These are phyloP conservation scores for Brasenia schreberi DNA, from an alignment of 164 flowering plant genomes.

Conservation along the genomic window DNA sequence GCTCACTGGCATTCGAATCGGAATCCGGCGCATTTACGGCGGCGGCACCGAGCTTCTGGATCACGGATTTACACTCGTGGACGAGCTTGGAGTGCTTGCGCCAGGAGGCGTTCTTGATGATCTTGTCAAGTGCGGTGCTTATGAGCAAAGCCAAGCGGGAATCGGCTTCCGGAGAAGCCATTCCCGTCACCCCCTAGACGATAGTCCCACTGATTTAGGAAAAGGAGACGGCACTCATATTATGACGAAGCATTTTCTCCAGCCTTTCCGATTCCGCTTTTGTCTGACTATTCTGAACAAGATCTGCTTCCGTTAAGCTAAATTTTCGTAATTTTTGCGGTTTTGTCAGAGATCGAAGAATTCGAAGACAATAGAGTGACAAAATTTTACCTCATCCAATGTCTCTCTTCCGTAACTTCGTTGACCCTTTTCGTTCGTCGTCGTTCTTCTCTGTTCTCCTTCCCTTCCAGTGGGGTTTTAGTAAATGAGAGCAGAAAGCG, in stretches of 20 bases:
- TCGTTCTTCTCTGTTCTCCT: neutral
- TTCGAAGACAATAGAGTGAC: neutral
- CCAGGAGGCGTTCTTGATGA: constrained; percentile 90
- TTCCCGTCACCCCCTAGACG: constrained; percentile 27
- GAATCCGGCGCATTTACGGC: constrained; percentile 1
- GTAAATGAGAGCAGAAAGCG: neutral
- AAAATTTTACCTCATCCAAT: neutral
- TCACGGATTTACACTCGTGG: constrained; percentile 64
- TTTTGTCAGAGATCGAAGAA: neutral
- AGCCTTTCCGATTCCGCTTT: neutral
- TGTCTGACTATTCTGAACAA: neutral
- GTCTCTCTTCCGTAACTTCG: neutral
- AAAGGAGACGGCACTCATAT: neutral
- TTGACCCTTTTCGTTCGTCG: neutral
- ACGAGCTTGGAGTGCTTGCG: constrained; percentile 86
- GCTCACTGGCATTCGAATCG: constrained; percentile 14
- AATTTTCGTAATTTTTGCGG: neutral
- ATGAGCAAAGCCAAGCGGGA: constrained; percentile 68
- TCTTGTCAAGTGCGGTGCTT: constrained; percentile 70
- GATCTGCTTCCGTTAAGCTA: too few relatives aligned
- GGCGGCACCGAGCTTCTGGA: constrained; percentile 37
- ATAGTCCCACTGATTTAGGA: neutral
- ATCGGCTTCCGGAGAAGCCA: constrained; percentile 99
- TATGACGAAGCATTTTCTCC: neutral
- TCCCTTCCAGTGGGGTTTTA: neutral